Percentiles rank a stretch among this genome's conserved stretches.
Evolutionary conservation across 768 basidiomycete species (phyloP).

Genomic region (Mrakia hoshinonis): DNA sequence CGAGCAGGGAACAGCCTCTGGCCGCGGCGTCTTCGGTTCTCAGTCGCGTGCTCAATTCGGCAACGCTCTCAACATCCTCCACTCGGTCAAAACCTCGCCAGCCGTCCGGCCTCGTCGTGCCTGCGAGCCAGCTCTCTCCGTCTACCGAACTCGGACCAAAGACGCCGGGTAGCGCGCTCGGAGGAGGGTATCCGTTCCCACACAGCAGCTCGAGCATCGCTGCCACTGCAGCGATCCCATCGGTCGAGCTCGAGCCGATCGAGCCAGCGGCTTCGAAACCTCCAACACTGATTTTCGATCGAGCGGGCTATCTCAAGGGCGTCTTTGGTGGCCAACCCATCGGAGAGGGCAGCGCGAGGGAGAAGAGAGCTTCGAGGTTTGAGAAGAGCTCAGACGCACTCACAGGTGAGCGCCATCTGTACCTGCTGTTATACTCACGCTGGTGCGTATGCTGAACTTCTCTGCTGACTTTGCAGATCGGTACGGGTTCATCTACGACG

Average conservation of each 20-base stretch:
- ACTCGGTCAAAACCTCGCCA: not conserved
- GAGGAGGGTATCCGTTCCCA: not conserved
- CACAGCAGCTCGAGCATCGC: not conserved
- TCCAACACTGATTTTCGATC: conserved; percentile 21
- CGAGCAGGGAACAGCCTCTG: conserved; percentile 5
- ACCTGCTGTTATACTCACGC: not conserved
- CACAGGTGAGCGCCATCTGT: not conserved
- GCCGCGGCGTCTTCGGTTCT: conserved; percentile 20
- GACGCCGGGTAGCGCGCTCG: not conserved
- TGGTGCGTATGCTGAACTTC: not conserved
- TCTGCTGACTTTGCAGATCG: conserved; percentile 12
- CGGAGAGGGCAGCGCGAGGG: not conserved
- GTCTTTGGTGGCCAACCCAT: not conserved
- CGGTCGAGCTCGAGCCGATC: conserved; percentile 29
- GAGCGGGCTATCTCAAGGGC: not conserved
- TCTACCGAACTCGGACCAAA: not conserved
- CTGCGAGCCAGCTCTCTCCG: not conserved
- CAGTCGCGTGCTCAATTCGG: conserved; percentile 19
- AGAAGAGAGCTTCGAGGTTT: conserved; percentile 12
- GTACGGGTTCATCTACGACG: conserved; percentile 28
- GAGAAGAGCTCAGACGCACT: conserved; percentile 14
- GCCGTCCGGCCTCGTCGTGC: not conserved
- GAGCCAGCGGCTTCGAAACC: conserved; percentile 26
- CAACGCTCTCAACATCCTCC: not conserved
- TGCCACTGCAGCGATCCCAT: not conserved